Evolutionary conservation across 1,284 basidiomycete species (phyloP), one percentile per base, ranked within the genome.

Genomic region (Tranzscheliella williamsii): DNA sequence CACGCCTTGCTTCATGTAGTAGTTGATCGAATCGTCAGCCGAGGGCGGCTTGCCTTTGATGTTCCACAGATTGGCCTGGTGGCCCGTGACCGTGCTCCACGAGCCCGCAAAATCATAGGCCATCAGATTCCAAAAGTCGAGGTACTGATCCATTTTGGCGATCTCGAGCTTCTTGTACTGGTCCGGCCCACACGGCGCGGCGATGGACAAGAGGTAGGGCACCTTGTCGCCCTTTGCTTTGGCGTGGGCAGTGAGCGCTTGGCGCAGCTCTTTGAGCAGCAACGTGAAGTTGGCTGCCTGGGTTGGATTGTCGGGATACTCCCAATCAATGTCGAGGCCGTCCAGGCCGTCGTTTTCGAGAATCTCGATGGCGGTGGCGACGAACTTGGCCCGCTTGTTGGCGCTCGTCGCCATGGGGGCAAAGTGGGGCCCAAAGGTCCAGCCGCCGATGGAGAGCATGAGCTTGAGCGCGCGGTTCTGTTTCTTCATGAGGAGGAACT

Each of bases 101-200:
- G 68, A 64, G 17, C 79, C 78, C 33, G 62, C 45, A 18, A 76
- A 78, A 78, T 64, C 70, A 57, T 76, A 80, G 12, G 90, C 86
- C 91, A 96, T 95, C 46, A 96, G 78, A 77, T 94, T 93, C 90
- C 90, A 94, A 79, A 87, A 91, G 32, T 83, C 84, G 35, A 94
- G 79, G 20, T 79, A 79, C 53, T 26, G 75, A 72, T 91, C 85
- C 87, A 94, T 89, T 68, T 87, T 85, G 8, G 81, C 72, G 15
- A 93, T 80, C 11, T 83, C 81, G 17, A 91, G 81, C 55, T 85
- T 82, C 38, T 83, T 80, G 72, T 88, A 87, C 72, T 89, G 85
- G 20, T 81, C 80, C 2, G 82, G 65, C 20, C 90, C 90, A 44
- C 89, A 89, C 1, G 94, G 93, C 73, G 85, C 73, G 55, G 89